Conservation (phyloP, 2,329 filamentous ascomycete genomes). For the Trichophyton simii region DNA sequence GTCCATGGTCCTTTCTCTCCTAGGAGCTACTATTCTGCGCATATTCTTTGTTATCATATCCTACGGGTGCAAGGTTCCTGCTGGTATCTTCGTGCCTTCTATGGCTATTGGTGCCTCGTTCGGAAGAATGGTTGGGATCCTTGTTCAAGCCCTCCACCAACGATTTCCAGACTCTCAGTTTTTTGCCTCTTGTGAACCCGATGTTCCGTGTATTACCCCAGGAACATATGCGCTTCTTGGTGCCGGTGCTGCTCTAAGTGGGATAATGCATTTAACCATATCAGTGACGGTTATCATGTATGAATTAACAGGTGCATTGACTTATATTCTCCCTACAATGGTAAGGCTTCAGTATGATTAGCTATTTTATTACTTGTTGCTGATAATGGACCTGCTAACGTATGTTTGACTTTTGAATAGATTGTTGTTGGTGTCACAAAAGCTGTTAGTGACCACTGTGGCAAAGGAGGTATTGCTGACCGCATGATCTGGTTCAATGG, state of each 20-base stretch:
- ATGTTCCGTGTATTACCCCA: slow-evolving; percentile 90
- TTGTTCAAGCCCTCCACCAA: slow-evolving; percentile 82
- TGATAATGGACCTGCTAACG: neutral
- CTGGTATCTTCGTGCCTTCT: slow-evolving; percentile 93
- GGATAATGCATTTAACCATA: slow-evolving; percentile 96
- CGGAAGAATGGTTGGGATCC: slow-evolving; percentile 82
- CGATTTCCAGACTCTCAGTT: slow-evolving; percentile 69
- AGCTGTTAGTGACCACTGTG: slow-evolving; percentile 76
- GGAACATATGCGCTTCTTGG: slow-evolving; percentile 95
- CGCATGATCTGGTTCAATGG: slow-evolving; percentile 99
- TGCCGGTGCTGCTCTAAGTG: slow-evolving; percentile 78
- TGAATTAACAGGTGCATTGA: slow-evolving; percentile 89
- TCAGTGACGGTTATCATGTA: slow-evolving; percentile 99
- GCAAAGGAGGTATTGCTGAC: slow-evolving; percentile 94
- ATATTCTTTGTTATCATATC: slow-evolving; percentile 83
- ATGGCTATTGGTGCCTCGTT: slow-evolving; percentile 97
- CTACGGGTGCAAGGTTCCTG: slow-evolving; percentile 94
- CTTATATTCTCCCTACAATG: slow-evolving; percentile 96
- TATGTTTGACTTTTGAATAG: slow-evolving; percentile 20
- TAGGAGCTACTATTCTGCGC: slow-evolving; percentile 67
- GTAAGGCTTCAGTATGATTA: slow-evolving; percentile 23
- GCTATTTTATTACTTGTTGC: neutral
- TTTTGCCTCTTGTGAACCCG: slow-evolving; percentile 78
- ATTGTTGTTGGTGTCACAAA: slow-evolving; percentile 97
- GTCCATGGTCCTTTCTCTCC: slow-evolving; percentile 64